phyloP scores from a whole-genome alignment of 108 stramenopile species.

The Cyclostephanos tholiformis region DNA sequence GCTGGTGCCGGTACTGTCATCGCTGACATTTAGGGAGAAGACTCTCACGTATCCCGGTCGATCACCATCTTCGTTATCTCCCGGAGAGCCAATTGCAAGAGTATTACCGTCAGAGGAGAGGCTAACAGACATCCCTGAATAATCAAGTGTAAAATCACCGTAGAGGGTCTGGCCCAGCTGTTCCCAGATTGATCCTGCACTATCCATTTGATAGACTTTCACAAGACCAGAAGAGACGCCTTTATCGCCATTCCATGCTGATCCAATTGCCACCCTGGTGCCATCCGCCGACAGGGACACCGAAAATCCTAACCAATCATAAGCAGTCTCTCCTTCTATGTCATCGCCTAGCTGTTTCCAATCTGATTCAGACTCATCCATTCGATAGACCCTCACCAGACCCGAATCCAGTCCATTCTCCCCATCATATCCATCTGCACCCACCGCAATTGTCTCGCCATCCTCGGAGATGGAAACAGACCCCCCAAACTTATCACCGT shows the following conservation, averaged over 20 bases:
- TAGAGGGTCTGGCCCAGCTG: background rate
- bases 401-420: conserved; percentile 1
- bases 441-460: conserved; percentile 12
- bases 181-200: background rate
- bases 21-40: too few species aligned
- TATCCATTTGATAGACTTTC: background rate
- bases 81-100: background rate
- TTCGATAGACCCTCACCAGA: conserved; percentile 6
- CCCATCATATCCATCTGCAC: background rate
- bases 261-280: conserved; percentile 15
- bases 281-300: conserved; percentile 25
- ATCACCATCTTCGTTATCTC: conserved; percentile 7
- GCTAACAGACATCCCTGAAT: background rate
- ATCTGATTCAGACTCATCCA: background rate
- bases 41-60: conserved; percentile 4
- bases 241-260: background rate
- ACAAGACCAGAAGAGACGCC: background rate
- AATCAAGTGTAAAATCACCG: background rate
- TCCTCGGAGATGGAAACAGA: conserved; percentile 24
- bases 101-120: conserved; percentile 6
- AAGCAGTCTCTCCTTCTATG: conserved; percentile 2
- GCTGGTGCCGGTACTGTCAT: too few species aligned
- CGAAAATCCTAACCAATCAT: background rate
- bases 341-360: background rate
- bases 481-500: conserved; percentile 11